A percentile compares a stretch with the other conserved stretches of the same genome.
phyloP scores from a whole-genome alignment of 768 basidiomycete genomes.

The Termitomyces sp. region DNA sequence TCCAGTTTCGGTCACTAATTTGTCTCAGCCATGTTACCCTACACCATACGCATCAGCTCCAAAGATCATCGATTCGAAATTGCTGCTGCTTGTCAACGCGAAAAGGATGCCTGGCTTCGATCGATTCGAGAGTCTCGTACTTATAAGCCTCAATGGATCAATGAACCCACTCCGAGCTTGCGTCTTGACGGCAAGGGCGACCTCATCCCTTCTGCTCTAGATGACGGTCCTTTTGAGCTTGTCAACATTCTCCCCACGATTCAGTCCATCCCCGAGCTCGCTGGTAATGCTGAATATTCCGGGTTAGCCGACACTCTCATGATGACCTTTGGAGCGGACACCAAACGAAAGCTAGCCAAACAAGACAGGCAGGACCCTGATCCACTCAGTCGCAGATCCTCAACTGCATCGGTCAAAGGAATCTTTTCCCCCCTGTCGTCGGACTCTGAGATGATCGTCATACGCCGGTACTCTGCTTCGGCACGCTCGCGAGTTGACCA shows the following conservation, averaged over 20 bases:
- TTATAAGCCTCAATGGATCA: conserved; percentile 44
- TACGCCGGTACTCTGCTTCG: conserved; percentile 62
- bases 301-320: conserved; percentile 34
- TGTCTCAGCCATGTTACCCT: conserved; percentile 70
- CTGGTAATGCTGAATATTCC: conserved; percentile 25
- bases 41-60: conserved; percentile 71
- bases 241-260: conserved; percentile 48
- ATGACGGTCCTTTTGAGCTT: conserved; percentile 38
- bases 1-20: conserved; percentile 1
- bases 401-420: conserved; percentile 58
- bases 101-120: conserved; percentile 85
- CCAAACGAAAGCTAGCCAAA: conserved; percentile 24
- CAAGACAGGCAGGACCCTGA: conserved; percentile 19
- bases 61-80: conserved; percentile 79
- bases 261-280: conserved; percentile 52
- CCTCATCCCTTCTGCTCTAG: conserved; percentile 29
- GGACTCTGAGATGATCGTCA: conserved; percentile 58
- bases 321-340: conserved; percentile 27
- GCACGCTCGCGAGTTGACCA: conserved; percentile 74
- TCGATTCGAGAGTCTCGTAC: conserved; percentile 55
- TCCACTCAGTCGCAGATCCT: conserved; percentile 53
- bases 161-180: conserved; percentile 65
- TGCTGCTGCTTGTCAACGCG: conserved; percentile 77
- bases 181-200: conserved; percentile 43
- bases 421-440: conserved; percentile 51